Evolutionary conservation across 805 yeast genomes (phyloP), one percentile per base, ranked within the genome.

Genomic region (Millerago galiae): DNA sequence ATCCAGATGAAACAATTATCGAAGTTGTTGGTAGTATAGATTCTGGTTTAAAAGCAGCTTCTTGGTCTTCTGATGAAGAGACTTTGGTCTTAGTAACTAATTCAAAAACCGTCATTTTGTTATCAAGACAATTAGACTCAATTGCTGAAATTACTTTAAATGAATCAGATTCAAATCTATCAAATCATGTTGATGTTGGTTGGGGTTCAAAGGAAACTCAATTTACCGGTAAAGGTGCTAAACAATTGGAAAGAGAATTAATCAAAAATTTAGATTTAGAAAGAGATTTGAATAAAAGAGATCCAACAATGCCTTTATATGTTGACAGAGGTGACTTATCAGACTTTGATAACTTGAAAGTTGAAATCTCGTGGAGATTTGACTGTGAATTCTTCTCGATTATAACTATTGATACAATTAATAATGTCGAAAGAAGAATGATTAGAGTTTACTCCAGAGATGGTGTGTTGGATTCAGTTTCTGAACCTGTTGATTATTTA

Each of bases 191-290:
- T 30, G 82, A 91, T 24, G 96, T 93, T 34, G 99, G 99, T 21
- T 93, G 99, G 99, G 99, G 99, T 57, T 85, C 83, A 48, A 81
- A 83, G 52, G 98, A 91, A 61, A 93, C 99, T 0, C 99, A 93
- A 65, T 93, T 93, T 62, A 80, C 83, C 62, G 99, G 99, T 40
- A 81, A 76, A 56, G 99, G 99, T 49, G 93, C 85, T 26, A 82
- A 81, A 54, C 88, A 84, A 8, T 57, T 76, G 46, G 95, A 84
- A 63, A 73, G 91, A 62, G 70, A 80, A 55, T 59, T 70, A 45
- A 57, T 70, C 33, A 66, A 66, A 45, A 68, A 67, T 6, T 56
- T 90, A 1, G 93, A 90, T 16, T 61, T 82, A 46, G 84, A 77
- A 50, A 65, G 80, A 46, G 83, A 80, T 46, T 74, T 74, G 43